These are phyloP conservation scores for Phalaenopsis equestris DNA, from an alignment of 106 monocot genomes.

Conservation along the genomic window DNA sequence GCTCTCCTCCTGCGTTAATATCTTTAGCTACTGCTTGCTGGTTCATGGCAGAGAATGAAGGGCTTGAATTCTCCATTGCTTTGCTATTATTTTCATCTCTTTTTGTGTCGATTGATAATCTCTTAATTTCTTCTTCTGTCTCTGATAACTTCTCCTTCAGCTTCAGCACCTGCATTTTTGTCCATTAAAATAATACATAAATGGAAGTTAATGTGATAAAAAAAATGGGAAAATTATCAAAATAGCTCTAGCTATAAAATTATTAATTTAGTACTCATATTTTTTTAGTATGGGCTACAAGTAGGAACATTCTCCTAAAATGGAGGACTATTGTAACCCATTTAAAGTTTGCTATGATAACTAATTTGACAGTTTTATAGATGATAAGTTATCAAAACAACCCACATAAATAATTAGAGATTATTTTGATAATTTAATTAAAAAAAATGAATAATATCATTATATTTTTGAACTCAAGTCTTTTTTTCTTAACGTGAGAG, in stretches of 20 bases:
- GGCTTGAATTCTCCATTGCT: neutral
- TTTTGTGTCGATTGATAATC: neutral
- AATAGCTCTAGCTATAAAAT: too few species aligned
- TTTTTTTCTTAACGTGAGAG: too few species aligned
- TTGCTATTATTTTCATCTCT: neutral
- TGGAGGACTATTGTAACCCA: too few species aligned
- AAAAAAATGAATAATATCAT: neutral
- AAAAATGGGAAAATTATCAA: neutral
- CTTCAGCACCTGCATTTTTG: constrained; percentile 1
- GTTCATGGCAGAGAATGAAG: neutral
- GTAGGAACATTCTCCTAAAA: too few species aligned
- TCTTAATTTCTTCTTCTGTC: neutral
- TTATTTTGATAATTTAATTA: too few species aligned
- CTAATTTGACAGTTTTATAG: too few species aligned
- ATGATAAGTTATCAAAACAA: too few species aligned
- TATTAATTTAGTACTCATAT: too few species aligned
- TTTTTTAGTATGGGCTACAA: too few species aligned
- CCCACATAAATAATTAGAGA: too few species aligned
- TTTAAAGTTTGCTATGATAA: too few species aligned
- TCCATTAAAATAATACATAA: neutral
- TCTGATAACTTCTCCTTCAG: neutral
- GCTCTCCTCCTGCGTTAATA: neutral
- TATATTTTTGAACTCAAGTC: neutral
- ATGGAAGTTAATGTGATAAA: too few species aligned
- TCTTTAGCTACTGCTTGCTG: neutral